Percentiles rank a stretch among this genome's conserved stretches.
These are phyloP conservation scores for Phytophthora colocasiae DNA, from an alignment of 352 stramenopile species.

Conservation along the genomic window DNA sequence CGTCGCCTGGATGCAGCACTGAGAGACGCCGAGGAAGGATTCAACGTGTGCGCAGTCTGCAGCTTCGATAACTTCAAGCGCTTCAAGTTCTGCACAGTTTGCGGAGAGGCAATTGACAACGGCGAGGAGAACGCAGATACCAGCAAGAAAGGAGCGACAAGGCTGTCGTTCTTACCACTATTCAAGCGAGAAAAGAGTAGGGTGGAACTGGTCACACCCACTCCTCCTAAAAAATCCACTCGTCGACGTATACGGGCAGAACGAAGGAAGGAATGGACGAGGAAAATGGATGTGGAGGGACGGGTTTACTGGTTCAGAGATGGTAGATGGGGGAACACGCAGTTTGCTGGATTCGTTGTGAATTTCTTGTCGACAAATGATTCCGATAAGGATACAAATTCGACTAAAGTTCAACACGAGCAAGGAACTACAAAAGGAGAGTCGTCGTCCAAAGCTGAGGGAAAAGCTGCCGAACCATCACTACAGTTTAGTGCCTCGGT, in stretches of 20 bases:
- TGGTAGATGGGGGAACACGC: conserved; percentile 26
- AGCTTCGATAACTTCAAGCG: conserved; percentile 58
- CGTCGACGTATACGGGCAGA: conserved; percentile 24
- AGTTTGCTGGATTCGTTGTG: conserved; percentile 26
- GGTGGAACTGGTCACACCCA: conserved; percentile 27
- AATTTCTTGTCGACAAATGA: conserved; percentile 14
- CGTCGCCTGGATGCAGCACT: conserved; percentile 48
- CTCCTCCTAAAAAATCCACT: conserved; percentile 8
- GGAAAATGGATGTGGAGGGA: conserved; percentile 47
- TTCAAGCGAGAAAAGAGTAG: conserved; percentile 20
- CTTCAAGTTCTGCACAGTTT: conserved; percentile 49
- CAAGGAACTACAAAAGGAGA: neutral
- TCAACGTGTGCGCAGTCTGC: conserved; percentile 43
- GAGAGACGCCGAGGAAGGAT: conserved; percentile 48
- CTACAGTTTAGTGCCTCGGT: neutral
- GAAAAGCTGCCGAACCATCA: neutral
- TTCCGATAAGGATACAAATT: neutral
- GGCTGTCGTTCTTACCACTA: conserved; percentile 22
- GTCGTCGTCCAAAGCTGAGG: neutral
- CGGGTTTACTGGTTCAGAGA: conserved; percentile 44
- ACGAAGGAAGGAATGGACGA: conserved; percentile 49
- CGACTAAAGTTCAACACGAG: neutral
- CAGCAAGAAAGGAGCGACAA: conserved; percentile 20
- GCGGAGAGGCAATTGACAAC: conserved; percentile 33
- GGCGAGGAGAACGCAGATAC: conserved; percentile 4